Evolutionary conservation across 345 rosid species (phyloP), one percentile per base, ranked within the genome.

Genomic region (Triadica sebifera): DNA sequence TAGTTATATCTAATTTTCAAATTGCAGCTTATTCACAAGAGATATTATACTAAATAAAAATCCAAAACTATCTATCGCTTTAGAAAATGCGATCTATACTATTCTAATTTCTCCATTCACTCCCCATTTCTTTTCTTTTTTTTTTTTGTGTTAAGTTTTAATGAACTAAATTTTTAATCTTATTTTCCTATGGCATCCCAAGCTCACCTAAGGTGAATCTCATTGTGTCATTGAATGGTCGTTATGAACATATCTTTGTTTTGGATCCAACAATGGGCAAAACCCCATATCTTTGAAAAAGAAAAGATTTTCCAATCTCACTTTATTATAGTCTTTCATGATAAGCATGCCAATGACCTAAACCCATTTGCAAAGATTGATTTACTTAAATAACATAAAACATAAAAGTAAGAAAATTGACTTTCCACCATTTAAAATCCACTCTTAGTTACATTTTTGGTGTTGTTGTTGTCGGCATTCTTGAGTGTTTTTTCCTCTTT

Each of bases 381-480:
- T 19, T 41, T 41, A 37, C 11, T 19, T 34, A 6, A 43, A 43
- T 2, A 71, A 13, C 11, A 59, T 16, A 73, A 62, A 65, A 67
- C 56, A 73, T 12, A 5, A 71, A 84, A 71, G 79, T 34, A 66
- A 78, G 0, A 75, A 64, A 73, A 70, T 82, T 85, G 84, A 80
- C 86, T 80, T 80, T 71, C 15, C 37, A 25, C 58, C 67, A 50
- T 51, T 45, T 63, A 46, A 62, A 81, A 19, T 3, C 59, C 43
- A 53, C 1, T 50, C 59, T 72, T 58, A 69, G 76, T 52, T 78
- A 73, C 74, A 58, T 49, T 13, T 59, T 49, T 70, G 75, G 74
- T 77, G 77, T n/a, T 69, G 79, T 38, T 82, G 78, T 25, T 82
- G 85, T 81, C 82, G 81, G 65, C 55, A 79, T 82, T 52, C 63